Percentiles rank a stretch among this genome's conserved stretches.
Conservation (phyloP, 2,329 filamentous ascomycete species). For the Diaporthe velutina region DNA sequence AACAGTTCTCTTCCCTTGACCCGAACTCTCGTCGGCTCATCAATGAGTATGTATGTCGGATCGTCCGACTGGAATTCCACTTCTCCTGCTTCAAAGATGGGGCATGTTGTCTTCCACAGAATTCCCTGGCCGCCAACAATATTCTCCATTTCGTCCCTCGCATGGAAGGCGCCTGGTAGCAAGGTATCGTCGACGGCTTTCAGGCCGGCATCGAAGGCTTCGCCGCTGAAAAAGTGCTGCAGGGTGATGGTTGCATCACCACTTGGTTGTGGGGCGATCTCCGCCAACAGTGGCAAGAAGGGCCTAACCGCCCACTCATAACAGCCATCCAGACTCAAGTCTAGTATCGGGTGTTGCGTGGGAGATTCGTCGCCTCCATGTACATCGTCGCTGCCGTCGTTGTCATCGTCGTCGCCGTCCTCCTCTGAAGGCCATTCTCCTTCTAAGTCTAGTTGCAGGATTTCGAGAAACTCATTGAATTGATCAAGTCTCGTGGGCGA, state of each 20-base stretch:
- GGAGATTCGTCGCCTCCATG: constrained; percentile 12
- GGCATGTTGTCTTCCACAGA: constrained; percentile 16
- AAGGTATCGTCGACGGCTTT: constrained; percentile 11
- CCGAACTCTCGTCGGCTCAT: constrained; percentile 9
- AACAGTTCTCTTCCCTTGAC: background rate
- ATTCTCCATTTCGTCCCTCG: constrained; percentile 1
- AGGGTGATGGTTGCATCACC: constrained; percentile 1
- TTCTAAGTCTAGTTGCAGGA: background rate
- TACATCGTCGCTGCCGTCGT: too few species aligned
- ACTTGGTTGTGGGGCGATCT: constrained; percentile 6
- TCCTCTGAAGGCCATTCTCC: background rate
- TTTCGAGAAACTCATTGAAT: constrained; percentile 2
- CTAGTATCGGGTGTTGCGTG: background rate
- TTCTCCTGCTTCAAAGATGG: constrained; percentile 14
- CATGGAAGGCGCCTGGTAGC: background rate
- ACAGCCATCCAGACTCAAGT: constrained; percentile 16
- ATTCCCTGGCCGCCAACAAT: background rate
- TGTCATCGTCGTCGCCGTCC: background rate
- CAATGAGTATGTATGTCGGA: background rate
- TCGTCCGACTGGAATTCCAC: constrained; percentile 16
- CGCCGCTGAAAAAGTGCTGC: constrained; percentile 20
- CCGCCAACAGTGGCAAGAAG: background rate
- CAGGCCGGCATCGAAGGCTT: constrained; percentile 1
- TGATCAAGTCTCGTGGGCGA: constrained; percentile 16
- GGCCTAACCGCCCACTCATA: constrained; percentile 7